A percentile compares a stretch with the other conserved stretches of the same genome.
These are phyloP conservation scores for Cantharellus cinnabarinus DNA, from an alignment of 768 basidiomycete species.

Conservation along the genomic window DNA sequence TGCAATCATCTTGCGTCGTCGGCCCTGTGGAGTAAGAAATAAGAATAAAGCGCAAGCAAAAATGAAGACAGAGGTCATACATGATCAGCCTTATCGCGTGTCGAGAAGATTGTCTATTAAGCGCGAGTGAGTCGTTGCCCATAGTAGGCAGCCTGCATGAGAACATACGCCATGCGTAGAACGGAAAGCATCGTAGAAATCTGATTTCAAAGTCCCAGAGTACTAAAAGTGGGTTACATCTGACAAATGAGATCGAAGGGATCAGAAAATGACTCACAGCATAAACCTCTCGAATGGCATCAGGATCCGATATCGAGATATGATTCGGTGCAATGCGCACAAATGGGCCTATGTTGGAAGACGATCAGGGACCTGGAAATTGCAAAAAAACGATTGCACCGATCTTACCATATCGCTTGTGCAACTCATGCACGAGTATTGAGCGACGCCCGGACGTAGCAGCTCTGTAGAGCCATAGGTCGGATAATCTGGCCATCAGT, in stretches of 20 bases:
- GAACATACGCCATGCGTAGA: slow-evolving; percentile 32
- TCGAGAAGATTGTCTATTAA: slow-evolving; percentile 44
- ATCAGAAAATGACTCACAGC: slow-evolving; percentile 17
- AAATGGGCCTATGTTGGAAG: slow-evolving; percentile 28
- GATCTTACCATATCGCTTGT: slow-evolving; percentile 46
- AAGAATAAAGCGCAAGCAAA: background rate
- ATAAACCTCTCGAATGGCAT: slow-evolving; percentile 53
- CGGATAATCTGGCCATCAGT: slow-evolving; percentile 46
- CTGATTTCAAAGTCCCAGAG: slow-evolving; percentile 58
- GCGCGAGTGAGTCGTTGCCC: slow-evolving; percentile 5
- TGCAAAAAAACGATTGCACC: background rate
- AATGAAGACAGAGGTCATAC: background rate
- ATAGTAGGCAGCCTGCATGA: no score
- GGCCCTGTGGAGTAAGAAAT: slow-evolving; percentile 17
- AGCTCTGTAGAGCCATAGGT: slow-evolving; percentile 50
- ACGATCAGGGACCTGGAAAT: background rate
- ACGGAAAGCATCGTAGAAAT: slow-evolving; percentile 64
- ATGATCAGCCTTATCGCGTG: slow-evolving; percentile 56
- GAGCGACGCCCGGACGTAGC: slow-evolving; percentile 53
- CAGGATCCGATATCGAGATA: slow-evolving; percentile 57
- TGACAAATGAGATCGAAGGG: background rate
- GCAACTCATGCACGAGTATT: slow-evolving; percentile 50
- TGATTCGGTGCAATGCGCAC: slow-evolving; percentile 61
- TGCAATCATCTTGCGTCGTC: slow-evolving; percentile 81
- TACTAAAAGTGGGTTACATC: background rate